Conservation (phyloP, 2,329 filamentous ascomycete species). For the Diaporthe helianthi region DNA sequence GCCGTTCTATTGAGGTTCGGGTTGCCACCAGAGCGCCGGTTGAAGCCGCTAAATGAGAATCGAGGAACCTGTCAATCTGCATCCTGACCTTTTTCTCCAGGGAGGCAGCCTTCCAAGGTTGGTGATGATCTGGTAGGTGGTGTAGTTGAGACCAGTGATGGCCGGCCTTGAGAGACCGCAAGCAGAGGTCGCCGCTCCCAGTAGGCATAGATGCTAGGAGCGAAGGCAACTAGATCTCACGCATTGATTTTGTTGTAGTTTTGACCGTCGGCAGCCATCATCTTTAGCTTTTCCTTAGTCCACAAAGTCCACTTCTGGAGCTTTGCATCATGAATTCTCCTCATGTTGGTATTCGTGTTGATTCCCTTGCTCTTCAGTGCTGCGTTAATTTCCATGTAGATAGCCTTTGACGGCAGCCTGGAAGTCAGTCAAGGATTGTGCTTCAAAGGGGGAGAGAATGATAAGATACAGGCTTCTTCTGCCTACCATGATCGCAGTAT, state of each 20-base stretch:
- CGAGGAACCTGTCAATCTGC: no score
- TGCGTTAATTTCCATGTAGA: neutral
- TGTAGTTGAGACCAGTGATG: neutral
- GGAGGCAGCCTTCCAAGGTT: neutral
- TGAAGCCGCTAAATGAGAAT: neutral
- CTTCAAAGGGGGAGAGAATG: neutral
- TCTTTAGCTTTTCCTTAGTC: neutral
- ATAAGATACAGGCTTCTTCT: neutral
- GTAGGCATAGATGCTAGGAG: rapidly evolving
- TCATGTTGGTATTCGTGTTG: neutral
- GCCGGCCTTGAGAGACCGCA: neutral
- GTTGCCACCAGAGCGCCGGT: neutral
- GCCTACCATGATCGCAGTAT: no score
- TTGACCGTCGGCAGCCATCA: neutral
- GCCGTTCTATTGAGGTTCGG: neutral
- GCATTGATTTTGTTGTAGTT: neutral
- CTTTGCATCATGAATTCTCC: neutral
- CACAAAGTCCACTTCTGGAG: neutral
- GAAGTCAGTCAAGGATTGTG: neutral
- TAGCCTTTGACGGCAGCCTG: neutral
- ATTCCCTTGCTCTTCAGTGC: neutral
- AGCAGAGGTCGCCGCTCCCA: neutral
- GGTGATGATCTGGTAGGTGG: neutral
- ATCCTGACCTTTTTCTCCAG: neutral
- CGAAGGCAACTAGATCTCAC: neutral